A percentile compares a stretch with the other conserved stretches of the same genome.
phyloP scores from a whole-genome alignment of 805 yeast genomes.

The Saccharomycopsis fodiens region DNA sequence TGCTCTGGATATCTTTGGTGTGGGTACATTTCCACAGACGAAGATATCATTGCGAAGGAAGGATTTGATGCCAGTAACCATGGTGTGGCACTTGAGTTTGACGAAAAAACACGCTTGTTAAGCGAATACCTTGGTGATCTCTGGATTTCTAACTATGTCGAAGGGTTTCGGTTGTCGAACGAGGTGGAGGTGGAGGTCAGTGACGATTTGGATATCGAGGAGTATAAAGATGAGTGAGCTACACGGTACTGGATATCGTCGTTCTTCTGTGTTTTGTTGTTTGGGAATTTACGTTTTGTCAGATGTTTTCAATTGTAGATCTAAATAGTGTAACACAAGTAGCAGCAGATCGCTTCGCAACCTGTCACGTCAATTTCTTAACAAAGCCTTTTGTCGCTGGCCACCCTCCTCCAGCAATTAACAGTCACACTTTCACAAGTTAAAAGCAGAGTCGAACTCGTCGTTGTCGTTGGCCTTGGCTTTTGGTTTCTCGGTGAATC shows the following conservation, averaged over 20 bases:
- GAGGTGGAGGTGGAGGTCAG: conserved; percentile 3
- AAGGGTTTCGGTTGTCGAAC: conserved; percentile 11
- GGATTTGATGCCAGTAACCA: conserved; percentile 10
- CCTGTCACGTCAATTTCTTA: too few relatives aligned
- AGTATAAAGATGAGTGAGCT: neutral
- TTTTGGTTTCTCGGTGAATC: neutral
- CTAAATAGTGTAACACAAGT: neutral
- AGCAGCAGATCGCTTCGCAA: too few relatives aligned
- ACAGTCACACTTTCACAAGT: conserved; percentile 5
- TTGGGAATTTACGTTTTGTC: too few relatives aligned
- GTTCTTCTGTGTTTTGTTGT: neutral
- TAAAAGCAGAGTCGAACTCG: conserved; percentile 20
- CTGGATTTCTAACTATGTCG: conserved; percentile 22
- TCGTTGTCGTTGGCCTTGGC: conserved; percentile 16
- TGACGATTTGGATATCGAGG: neutral
- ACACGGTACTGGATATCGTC: neutral
- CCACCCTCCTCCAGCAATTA: too few relatives aligned
- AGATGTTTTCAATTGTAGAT: too few relatives aligned
- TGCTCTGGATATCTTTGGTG: conserved; percentile 41
- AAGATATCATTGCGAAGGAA: neutral
- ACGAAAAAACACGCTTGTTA: conserved; percentile 22
- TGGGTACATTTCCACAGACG: conserved; percentile 27
- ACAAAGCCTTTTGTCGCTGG: too few relatives aligned
- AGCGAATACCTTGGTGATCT: conserved; percentile 26
- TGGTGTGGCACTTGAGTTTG: conserved; percentile 24